These are phyloP conservation scores for Thermoascus crustaceus DNA, from an alignment of 2,329 filamentous ascomycete genomes.

Conservation along the genomic window DNA sequence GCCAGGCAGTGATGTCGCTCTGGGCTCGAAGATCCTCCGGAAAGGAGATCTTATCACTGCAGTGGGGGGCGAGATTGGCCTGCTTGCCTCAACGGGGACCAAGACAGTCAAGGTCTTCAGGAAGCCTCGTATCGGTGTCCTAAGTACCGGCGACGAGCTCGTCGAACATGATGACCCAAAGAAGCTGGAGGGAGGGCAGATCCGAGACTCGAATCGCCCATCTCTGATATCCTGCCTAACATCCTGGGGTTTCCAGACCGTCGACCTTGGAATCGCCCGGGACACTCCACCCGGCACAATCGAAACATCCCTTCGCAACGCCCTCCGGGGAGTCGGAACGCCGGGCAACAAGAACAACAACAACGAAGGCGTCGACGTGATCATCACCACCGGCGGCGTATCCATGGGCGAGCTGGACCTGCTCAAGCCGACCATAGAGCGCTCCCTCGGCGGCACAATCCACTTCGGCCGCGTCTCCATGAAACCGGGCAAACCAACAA, in stretches of 20 bases:
- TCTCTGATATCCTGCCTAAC: conserved; percentile 71
- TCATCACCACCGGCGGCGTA: conserved; percentile 89
- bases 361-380: conserved; percentile 61
- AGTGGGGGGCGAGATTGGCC: conserved; percentile 81
- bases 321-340: conserved; percentile 50
- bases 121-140: conserved; percentile 70
- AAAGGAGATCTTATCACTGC: conserved; percentile 77
- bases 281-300: conserved; percentile 55
- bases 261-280: conserved; percentile 76
- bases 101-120: conserved; percentile 62
- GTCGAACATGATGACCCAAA: conserved; percentile 60
- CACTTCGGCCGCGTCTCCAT: conserved; percentile 94
- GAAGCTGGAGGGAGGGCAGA: conserved; percentile 66
- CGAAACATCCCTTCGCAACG: conserved; percentile 67
- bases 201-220: conserved; percentile 86
- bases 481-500: conserved; percentile 98
- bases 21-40: conserved; percentile 60
- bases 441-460: conserved; percentile 79
- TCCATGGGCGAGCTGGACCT: conserved; percentile 98
- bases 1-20: conserved; percentile 74
- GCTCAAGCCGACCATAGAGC: conserved; percentile 91
- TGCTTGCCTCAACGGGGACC: conserved; percentile 78
- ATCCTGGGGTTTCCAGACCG: conserved; percentile 65
- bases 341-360: conserved; percentile 15
- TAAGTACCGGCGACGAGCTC: conserved; percentile 94